A percentile compares a stretch with the other conserved stretches of the same genome.
Conservation (phyloP, 2,329 filamentous ascomycete species). For the Sporothrix mexicana region DNA sequence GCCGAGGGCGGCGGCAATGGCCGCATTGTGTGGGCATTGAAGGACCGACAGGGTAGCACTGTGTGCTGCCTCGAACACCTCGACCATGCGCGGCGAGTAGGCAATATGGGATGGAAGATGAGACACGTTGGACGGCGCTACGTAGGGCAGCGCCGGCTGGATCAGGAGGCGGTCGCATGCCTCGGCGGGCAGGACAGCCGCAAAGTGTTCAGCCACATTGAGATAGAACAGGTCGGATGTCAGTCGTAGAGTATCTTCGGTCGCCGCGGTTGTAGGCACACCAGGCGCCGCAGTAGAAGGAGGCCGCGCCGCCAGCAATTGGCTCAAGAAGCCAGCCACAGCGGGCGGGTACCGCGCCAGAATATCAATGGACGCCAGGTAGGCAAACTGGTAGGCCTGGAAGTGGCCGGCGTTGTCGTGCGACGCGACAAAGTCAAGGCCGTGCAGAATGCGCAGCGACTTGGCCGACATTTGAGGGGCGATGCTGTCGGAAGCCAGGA, state of each 20-base stretch:
- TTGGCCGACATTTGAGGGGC: constrained; percentile 73
- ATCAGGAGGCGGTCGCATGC: constrained; percentile 76
- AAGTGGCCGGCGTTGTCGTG: constrained; percentile 75
- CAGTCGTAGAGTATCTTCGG: constrained; percentile 66
- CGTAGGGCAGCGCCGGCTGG: constrained; percentile 74
- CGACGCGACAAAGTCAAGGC: constrained; percentile 81
- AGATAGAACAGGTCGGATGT: constrained; percentile 79
- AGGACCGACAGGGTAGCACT: constrained; percentile 80
- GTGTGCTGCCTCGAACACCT: constrained; percentile 87
- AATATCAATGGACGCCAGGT: constrained; percentile 81
- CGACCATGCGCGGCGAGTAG: constrained; percentile 53
- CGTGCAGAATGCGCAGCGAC: constrained; percentile 74
- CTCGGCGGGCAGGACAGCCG: constrained; percentile 68
- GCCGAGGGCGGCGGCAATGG: constrained; percentile 71
- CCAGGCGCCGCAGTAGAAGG: not conserved
- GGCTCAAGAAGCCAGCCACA: constrained; percentile 69
- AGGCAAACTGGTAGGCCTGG: constrained; percentile 83
- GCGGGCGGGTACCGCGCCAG: constrained; percentile 72
- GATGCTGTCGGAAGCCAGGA: constrained; percentile 50
- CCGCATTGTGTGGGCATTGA: constrained; percentile 76
- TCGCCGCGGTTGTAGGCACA: not conserved
- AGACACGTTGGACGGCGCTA: constrained; percentile 51
- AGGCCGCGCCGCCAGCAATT: constrained; percentile 59
- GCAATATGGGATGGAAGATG: constrained; percentile 40
- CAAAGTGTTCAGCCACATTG: constrained; percentile 83